phyloP scores from a whole-genome alignment of 1,284 basidiomycete genomes.

The Ceratobasidium sp. region DNA sequence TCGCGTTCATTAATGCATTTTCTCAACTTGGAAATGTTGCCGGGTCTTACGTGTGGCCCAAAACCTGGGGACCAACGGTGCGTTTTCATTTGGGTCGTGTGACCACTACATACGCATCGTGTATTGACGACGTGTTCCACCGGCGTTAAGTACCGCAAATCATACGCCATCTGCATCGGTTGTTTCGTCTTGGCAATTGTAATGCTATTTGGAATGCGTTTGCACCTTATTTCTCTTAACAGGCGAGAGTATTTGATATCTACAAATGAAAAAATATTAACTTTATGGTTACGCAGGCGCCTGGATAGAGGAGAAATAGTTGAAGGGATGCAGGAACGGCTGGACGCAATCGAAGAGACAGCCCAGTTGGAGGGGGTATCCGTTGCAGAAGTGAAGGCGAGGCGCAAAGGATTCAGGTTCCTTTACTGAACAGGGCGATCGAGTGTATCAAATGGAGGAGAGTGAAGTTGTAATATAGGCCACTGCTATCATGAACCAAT shows the following conservation, averaged over 20 bases:
- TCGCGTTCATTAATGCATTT: conserved; percentile 61
- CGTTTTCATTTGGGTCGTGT: background rate
- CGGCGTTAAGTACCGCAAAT: conserved; percentile 60
- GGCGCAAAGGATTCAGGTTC: conserved; percentile 65
- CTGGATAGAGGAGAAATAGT: conserved; percentile 58
- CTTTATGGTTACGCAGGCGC: conserved; percentile 5
- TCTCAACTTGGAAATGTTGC: background rate
- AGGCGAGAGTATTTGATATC: conserved; percentile 41
- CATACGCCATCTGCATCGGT: conserved; percentile 68
- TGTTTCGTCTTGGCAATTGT: conserved; percentile 57
- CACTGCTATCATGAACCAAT: too few relatives aligned
- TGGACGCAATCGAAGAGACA: conserved; percentile 53
- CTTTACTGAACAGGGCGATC: conserved; percentile 56
- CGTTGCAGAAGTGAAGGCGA: conserved; percentile 66
- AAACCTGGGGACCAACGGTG: conserved; percentile 59
- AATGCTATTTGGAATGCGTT: conserved; percentile 68
- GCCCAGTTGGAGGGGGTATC: conserved; percentile 66
- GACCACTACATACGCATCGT: conserved; percentile 41
- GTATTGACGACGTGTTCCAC: conserved; percentile 57
- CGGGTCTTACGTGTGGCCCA: conserved; percentile 52
- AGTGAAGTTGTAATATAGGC: too few relatives aligned
- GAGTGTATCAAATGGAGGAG: too few relatives aligned
- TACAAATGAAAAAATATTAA: background rate
- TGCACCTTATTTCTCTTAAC: conserved; percentile 65
- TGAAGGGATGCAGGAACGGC: conserved; percentile 61